Evolutionary conservation across 1,284 basidiomycete species (phyloP), one percentile per base, ranked within the genome.

Genomic region (Phlebopus sp.): DNA sequence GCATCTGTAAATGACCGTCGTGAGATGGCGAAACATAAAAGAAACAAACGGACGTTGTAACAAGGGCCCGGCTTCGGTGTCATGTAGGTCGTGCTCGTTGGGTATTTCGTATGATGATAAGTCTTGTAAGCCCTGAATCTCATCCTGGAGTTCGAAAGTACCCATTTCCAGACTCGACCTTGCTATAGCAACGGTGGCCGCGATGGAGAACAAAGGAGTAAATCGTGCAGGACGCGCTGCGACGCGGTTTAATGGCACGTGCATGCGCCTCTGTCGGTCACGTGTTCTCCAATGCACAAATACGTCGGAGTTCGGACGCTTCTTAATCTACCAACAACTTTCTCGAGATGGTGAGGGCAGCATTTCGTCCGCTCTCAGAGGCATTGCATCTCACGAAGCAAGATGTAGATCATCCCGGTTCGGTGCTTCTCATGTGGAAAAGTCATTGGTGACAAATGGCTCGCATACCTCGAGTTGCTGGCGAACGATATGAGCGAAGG

Each of bases 401-500:
- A 29, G n/a, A 14, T n/a, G 29, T 51, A 90, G 90, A 92, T 91
- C 51, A 91, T 92, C 52, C 89, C 90, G 46, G 85, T 92, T 4
- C 81, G 89, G 44, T 93, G 90, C 57, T 96, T 96, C 66, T 92
- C 91, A 25, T 96, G 92, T 61, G 92, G 92, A 38, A 95, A 95
- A 69, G 92, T 96, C 53, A 84, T 95, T 39, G 91, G 92, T 45
- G 92, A 96, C 75, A 90, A 95, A 57, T 96, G 93, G 92, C 86
- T 83, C 54, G 77, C 78, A 23, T 96, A 94, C 68, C 73, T 95
- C 40, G 82, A 86, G 59, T 71, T 94, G 27, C 73, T 96, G 50
- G 79, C 85, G 34, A 78, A 82, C 46, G 91, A 90, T 54, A 78
- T 82, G 64, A 83, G 78, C 55, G 93, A 97, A 76, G 92, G 93